Percentiles rank a stretch among this genome's conserved stretches.
Conservation (phyloP, 108 stramenopile species). For the Tribonema minus region DNA sequence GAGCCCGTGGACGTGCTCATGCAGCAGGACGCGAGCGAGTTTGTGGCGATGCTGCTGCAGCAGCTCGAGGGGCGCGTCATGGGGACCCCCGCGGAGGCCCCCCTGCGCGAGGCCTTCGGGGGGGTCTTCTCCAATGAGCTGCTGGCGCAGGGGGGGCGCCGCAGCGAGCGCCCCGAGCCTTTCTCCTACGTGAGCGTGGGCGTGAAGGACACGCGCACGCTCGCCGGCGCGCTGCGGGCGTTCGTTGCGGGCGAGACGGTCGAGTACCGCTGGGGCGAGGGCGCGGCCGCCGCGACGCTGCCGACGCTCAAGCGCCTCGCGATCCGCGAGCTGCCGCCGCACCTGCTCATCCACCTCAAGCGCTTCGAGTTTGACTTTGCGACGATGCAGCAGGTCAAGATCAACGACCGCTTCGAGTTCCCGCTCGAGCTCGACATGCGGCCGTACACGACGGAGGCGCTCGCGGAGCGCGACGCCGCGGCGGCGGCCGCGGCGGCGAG, state of each 20-base stretch:
- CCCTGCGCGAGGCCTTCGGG: constrained; percentile 47
- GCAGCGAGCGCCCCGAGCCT: constrained; percentile 52
- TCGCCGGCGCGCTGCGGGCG: constrained; percentile 36
- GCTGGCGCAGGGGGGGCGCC: constrained; percentile 39
- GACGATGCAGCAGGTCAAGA: constrained; percentile 42
- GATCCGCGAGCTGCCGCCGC: constrained; percentile 40
- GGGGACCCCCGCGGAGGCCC: constrained; percentile 24
- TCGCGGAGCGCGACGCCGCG: neutral
- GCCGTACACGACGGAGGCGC: constrained; percentile 51
- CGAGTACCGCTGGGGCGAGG: constrained; percentile 52
- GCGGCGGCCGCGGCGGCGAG: neutral
- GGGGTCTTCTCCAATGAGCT: constrained; percentile 55
- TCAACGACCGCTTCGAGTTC: constrained; percentile 63
- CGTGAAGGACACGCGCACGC: constrained; percentile 38
- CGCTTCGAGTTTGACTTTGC: constrained; percentile 64
- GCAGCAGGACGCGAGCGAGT: constrained; percentile 66
- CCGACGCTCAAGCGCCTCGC: constrained; percentile 40
- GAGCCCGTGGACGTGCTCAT: constrained; percentile 50
- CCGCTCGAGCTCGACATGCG: constrained; percentile 44
- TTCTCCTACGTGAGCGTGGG: constrained; percentile 45
- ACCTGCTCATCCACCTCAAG: constrained; percentile 62
- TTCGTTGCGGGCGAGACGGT: constrained; percentile 54
- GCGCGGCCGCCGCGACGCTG: constrained; percentile 11
- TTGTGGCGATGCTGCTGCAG: constrained; percentile 50
- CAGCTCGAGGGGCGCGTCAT: constrained; percentile 34